Evolutionary conservation across 2,329 filamentous ascomycete species (phyloP), one percentile per base, ranked within the genome.

Genomic region (Lachnellula cervina): DNA sequence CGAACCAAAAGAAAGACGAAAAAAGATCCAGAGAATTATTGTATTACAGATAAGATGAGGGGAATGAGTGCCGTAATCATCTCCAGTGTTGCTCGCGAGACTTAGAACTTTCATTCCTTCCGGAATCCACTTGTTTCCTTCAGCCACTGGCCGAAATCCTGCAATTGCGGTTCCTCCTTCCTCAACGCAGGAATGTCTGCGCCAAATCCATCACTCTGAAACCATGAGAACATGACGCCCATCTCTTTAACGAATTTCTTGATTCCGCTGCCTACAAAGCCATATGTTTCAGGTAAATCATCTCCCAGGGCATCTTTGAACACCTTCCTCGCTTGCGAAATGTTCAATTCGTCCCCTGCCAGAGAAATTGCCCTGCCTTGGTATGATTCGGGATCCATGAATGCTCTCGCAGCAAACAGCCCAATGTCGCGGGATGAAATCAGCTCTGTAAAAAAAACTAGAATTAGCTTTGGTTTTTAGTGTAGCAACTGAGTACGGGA

Each of bases 331-430:
- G 68, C 64, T 52, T 76, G 63, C 1, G 62, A 57, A 23, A 68
- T 67, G 1, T 68, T 72, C 46, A 74, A 55, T 53, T 76, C 74
- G 49, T 76, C 74, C 3, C 73, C 74, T 0, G 73, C 75, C 1
- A 77, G 59, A 3, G 71, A 70, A n/a, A 75, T 59, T 2, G 64
- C 67, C 55, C 63, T 61, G 7, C 63, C 64, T 17, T 54, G 64
- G 58, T 68, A 76, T n/a, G 59, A 35, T 1, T 67, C 67, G 0
- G 71, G 69, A 17, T 70, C 53, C 3, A 64, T 14, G 47, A 76
- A 68, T 0, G 73, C 72, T 57, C 69, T 56, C 1, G 72, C 73
- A 5, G 67, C 73, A 52, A 74, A 70, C n/a, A 64, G 47, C 21
- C 74, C 73, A 51, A 76, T 73, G 62, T 77, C 74, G 13, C 66